phyloP scores from a whole-genome alignment of 2,329 filamentous ascomycete species.

The Sporothrix brunneoviolacea region DNA sequence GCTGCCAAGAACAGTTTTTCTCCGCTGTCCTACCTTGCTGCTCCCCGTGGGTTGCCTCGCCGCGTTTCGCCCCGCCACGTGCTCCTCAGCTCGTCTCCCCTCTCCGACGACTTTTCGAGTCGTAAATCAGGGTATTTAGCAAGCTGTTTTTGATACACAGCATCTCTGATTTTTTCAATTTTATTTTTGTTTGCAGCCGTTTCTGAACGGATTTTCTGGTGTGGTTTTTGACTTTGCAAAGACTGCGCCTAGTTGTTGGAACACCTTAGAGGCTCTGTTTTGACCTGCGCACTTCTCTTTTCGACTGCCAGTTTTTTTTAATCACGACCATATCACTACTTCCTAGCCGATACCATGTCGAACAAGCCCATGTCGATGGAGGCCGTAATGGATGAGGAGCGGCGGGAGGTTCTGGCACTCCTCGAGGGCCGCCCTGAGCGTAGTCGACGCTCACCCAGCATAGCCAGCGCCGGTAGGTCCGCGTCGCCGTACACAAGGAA shows the following conservation, averaged over 20 bases:
- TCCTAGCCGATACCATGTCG: slow-evolving; percentile 24
- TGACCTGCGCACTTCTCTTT: no score
- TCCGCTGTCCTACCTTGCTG: slow-evolving; percentile 11
- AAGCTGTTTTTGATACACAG: no score
- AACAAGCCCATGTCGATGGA: slow-evolving; percentile 63
- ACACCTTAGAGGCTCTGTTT: no score
- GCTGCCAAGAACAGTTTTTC: slow-evolving; percentile 12
- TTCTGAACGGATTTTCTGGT: no score
- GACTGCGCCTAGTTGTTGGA: no score
- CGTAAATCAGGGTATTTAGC: no score
- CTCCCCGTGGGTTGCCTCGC: slow-evolving; percentile 4
- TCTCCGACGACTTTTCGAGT: no score
- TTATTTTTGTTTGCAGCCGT: no score
- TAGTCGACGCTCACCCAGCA: slow-evolving; percentile 20
- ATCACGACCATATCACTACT: neutral
- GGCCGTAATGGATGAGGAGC: slow-evolving; percentile 69
- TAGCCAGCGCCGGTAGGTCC: slow-evolving; percentile 34
- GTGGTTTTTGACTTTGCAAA: no score
- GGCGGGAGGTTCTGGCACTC: slow-evolving; percentile 63
- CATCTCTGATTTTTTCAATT: no score
- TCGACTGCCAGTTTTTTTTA: no score
- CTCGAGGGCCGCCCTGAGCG: slow-evolving; percentile 44
- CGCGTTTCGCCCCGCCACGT: slow-evolving; percentile 12
- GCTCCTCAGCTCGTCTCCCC: slow-evolving; percentile 8
- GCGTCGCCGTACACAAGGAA: slow-evolving; percentile 46